A percentile compares a stretch with the other conserved stretches of the same genome.
Conservation (phyloP, 2,329 filamentous ascomycete species). For the Lachnellula cervina region DNA sequence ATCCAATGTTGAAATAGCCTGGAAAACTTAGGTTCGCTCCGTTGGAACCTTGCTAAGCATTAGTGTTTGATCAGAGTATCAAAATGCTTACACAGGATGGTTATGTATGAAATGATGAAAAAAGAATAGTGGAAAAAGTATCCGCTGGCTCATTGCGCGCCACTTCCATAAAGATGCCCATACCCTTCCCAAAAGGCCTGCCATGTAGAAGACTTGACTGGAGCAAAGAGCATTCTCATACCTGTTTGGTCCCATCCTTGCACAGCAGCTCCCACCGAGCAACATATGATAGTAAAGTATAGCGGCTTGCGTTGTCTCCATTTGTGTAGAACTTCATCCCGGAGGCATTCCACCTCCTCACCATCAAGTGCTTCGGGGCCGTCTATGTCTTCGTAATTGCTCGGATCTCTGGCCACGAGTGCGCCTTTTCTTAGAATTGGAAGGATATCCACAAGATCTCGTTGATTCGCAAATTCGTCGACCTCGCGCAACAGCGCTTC, state of each 20-base stretch:
- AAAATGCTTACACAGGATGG: too few species aligned
- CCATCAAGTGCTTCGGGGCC: slow-evolving; percentile 54
- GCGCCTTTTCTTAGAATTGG: slow-evolving; percentile 62
- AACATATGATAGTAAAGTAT: slow-evolving; percentile 62
- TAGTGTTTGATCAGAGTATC: not conserved
- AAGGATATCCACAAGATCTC: slow-evolving; percentile 54
- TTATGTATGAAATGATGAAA: too few species aligned
- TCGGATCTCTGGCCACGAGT: slow-evolving; percentile 67
- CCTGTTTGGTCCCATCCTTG: slow-evolving; percentile 36
- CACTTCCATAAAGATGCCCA: too few species aligned
- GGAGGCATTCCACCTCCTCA: slow-evolving; percentile 54
- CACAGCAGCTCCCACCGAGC: slow-evolving; percentile 63
- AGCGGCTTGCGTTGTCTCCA: slow-evolving; percentile 60
- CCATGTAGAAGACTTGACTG: too few species aligned
- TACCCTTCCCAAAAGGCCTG: too few species aligned
- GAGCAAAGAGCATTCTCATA: slow-evolving; percentile 9
- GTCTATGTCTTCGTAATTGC: slow-evolving; percentile 54
- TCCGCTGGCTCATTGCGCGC: too few species aligned
- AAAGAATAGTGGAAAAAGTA: too few species aligned
- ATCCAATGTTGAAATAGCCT: slow-evolving; percentile 46
- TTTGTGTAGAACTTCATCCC: slow-evolving; percentile 60
- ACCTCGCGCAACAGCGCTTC: slow-evolving; percentile 49
- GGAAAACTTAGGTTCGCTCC: slow-evolving; percentile 41
- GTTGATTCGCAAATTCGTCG: slow-evolving; percentile 55
- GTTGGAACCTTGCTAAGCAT: slow-evolving; percentile 38